These are phyloP conservation scores for Coleophoma crateriformis DNA, from an alignment of 2,329 filamentous ascomycete species.

Conservation along the genomic window DNA sequence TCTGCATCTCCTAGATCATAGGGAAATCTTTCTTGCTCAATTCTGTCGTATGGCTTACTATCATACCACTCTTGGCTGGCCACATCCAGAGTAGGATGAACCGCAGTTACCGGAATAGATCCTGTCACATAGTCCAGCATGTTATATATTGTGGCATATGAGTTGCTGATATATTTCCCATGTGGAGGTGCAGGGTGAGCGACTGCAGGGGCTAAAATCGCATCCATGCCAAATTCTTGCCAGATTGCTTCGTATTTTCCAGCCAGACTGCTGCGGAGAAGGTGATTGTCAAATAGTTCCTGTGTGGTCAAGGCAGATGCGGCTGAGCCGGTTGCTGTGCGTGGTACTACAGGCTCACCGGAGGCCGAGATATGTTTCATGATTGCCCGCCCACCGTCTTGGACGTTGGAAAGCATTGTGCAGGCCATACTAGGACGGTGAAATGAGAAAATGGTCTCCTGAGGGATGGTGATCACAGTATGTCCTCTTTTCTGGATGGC, in stretches of 20 bases:
- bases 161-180: conserved; percentile 1
- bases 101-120: background rate
- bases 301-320: background rate
- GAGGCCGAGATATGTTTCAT: background rate
- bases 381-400: background rate
- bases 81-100: background rate
- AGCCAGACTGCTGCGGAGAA: background rate
- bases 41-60: background rate
- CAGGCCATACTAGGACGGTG: background rate
- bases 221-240: background rate
- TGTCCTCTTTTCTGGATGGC: background rate
- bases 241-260: background rate
- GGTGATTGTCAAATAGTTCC: background rate
- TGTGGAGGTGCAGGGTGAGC: background rate
- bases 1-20: background rate
- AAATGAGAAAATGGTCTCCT: background rate
- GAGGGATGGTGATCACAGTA: background rate
- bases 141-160: conserved; percentile 1
- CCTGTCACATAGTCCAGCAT: conserved; percentile 1
- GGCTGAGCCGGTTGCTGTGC: background rate
- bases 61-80: background rate
- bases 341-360: background rate
- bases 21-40: background rate
- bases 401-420: background rate
- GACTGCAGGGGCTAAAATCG: background rate